Evolutionary conservation across 1,139 yeast genomes (phyloP), one percentile per base, ranked within the genome.

Genomic region (Hanseniaspora gamundiae): DNA sequence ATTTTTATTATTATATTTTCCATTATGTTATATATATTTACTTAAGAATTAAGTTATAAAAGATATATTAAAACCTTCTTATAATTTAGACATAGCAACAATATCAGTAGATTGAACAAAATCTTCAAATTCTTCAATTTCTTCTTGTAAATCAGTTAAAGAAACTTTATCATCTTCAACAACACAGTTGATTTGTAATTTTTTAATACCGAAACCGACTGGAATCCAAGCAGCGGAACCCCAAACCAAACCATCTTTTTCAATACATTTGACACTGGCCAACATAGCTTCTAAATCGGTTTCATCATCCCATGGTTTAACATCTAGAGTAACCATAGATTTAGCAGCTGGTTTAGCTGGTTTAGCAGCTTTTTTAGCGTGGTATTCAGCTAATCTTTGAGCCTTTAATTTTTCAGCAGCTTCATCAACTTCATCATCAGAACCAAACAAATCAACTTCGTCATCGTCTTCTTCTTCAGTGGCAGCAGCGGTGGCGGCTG

Each of bases 261-360:
- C 81, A 60, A 88, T 69, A 56, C 74, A 66, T 78, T 86, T 87
- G 64, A 87, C 96, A 69, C 78, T 77, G 50, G 80, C 88, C 60
- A 85, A 71, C 72, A 91, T 68, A 69, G 80, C 80, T 49, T 91
- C 94, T 68, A 93, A 76, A 67, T 88, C 80, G 57, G 98, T 91
- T 77, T 91, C 97, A 64, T 91, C 97, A 71, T 91, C 98, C 98
- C 98, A 91, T 72, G 96, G 97, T 82, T 91, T 91, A 60, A 91
- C 94, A 62, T 91, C 98, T 63, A 91, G 66, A 62, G 98, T 91
- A 63, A 91, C 95, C 58, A 87, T 74, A 52, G 97, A 85, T 78
- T 91, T 91, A 65, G 98, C 97, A 70, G 95, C 95, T 62, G 96
- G 86, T 78, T 86, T 86, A 63, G 97, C 86, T 67, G 94, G 94